phyloP scores from a whole-genome alignment of 192 early-diverging fungal genomes.

The Linnemannia schmuckeri region DNA sequence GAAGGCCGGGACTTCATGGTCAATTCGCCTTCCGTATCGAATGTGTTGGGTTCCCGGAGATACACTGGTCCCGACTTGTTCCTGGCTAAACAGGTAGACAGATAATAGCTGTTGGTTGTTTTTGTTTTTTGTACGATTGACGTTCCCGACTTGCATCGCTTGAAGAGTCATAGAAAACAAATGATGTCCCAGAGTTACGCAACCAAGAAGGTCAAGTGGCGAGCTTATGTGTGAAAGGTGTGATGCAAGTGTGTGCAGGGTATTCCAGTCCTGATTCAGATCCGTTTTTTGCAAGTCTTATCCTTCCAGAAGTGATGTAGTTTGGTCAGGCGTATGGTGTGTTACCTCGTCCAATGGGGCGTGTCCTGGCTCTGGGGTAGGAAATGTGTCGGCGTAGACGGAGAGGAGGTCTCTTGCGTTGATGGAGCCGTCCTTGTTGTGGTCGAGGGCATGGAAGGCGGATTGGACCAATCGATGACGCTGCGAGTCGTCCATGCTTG shows the following conservation, averaged over 20 bases:
- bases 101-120: neutral
- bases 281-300: neutral
- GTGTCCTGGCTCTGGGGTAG: constrained; percentile 47
- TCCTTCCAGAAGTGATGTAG: neutral
- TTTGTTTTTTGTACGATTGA: neutral
- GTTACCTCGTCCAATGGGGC: constrained; percentile 53
- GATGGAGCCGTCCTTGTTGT: constrained; percentile 65
- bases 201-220: neutral
- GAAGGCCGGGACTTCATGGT: neutral
- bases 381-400: constrained; percentile 55
- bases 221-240: neutral
- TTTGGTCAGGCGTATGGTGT: neutral
- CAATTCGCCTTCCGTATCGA: constrained; percentile 3
- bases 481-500: constrained; percentile 48
- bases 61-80: constrained; percentile 3
- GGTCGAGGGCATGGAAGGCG: constrained; percentile 61
- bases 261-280: neutral
- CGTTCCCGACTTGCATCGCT: neutral
- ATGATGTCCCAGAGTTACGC: neutral
- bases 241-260: no score
- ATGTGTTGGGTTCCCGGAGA: neutral
- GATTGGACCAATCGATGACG: constrained; percentile 55
- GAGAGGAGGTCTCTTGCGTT: constrained; percentile 59
- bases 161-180: neutral
- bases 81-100: neutral